Percentiles rank a stretch among this genome's conserved stretches.
Evolutionary conservation across 768 basidiomycete genomes (phyloP).

Genomic region (Termitomyces sp.): DNA sequence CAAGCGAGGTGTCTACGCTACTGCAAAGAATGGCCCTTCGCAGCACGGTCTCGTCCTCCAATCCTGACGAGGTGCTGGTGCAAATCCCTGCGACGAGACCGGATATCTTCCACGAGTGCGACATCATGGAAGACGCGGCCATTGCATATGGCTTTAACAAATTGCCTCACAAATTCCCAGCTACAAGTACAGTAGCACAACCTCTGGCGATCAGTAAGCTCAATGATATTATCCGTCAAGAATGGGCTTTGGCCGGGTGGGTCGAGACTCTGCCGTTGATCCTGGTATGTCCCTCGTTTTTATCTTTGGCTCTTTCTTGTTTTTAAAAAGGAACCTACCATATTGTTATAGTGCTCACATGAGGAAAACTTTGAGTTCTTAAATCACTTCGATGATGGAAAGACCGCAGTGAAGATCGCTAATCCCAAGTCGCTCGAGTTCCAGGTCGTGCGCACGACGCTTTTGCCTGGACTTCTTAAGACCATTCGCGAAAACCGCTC

Average conservation of each 20-base stretch:
- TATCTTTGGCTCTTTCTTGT: neutral
- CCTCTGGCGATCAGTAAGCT: slow-evolving; percentile 86
- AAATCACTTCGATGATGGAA: slow-evolving; percentile 79
- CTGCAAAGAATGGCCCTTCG: slow-evolving; percentile 81
- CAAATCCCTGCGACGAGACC: slow-evolving; percentile 92
- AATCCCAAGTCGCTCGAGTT: slow-evolving; percentile 98
- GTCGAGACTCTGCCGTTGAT: slow-evolving; percentile 92
- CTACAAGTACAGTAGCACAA: slow-evolving; percentile 92
- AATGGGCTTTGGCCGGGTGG: slow-evolving; percentile 96
- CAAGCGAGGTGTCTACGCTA: slow-evolving; percentile 61
- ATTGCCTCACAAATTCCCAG: slow-evolving; percentile 85
- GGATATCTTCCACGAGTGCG: slow-evolving; percentile 97
- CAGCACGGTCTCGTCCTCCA: slow-evolving; percentile 43
- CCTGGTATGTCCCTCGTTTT: slow-evolving; percentile 49
- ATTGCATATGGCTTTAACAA: slow-evolving; percentile 99
- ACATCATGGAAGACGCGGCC: slow-evolving; percentile 97
- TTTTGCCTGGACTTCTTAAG: slow-evolving; percentile 94
- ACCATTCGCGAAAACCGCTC: slow-evolving; percentile 95
- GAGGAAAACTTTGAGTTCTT: slow-evolving; percentile 97
- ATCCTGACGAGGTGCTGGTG: slow-evolving; percentile 67
- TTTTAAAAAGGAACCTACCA: neutral
- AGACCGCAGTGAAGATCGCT: slow-evolving; percentile 82
- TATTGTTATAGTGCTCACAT: slow-evolving; percentile 74
- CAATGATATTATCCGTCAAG: slow-evolving; percentile 78
- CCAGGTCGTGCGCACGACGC: slow-evolving; percentile 94